These are phyloP conservation scores for Ustilago tritici DNA, from an alignment of 1,284 basidiomycete genomes.

Conservation along the genomic window DNA sequence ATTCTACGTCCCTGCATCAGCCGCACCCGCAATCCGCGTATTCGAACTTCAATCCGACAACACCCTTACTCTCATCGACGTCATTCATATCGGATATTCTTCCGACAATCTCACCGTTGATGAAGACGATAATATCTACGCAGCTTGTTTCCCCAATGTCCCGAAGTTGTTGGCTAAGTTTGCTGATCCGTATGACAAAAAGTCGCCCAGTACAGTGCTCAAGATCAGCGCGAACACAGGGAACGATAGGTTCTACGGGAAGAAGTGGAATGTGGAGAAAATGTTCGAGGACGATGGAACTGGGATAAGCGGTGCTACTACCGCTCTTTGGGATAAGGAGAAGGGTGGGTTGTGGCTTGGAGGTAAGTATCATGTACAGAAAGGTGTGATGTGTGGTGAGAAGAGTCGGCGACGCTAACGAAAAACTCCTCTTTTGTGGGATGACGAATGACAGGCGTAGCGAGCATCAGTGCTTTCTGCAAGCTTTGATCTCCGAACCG, in stretches of 20 bases:
- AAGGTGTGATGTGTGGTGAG: neutral
- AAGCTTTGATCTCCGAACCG: slow-evolving; percentile 12
- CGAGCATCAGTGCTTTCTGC: slow-evolving; percentile 30
- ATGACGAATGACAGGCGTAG: slow-evolving; percentile 11
- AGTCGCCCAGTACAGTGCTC: slow-evolving; percentile 43
- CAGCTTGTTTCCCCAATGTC: slow-evolving; percentile 48
- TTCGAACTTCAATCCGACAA: slow-evolving; percentile 59
- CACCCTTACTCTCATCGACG: slow-evolving; percentile 43
- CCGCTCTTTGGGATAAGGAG: slow-evolving; percentile 36
- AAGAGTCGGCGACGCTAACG: neutral
- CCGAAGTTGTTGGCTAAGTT: slow-evolving; percentile 43
- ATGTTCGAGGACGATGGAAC: slow-evolving; percentile 55
- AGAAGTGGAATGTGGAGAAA: slow-evolving; percentile 60
- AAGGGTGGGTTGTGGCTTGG: slow-evolving; percentile 31
- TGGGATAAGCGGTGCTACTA: slow-evolving; percentile 36
- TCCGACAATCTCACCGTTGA: slow-evolving; percentile 56
- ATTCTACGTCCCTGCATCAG: slow-evolving; percentile 44
- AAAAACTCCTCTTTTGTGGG: too few species aligned
- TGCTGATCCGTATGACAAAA: slow-evolving; percentile 36
- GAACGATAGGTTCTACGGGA: slow-evolving; percentile 54
- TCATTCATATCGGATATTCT: slow-evolving; percentile 52
- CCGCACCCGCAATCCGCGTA: slow-evolving; percentile 41
- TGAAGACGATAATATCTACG: slow-evolving; percentile 50
- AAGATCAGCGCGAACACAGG: slow-evolving; percentile 53
- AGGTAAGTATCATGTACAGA: slow-evolving; percentile 19